These are phyloP conservation scores for Daldinia sp. DNA, from an alignment of 2,329 filamentous ascomycete genomes.

Conservation along the genomic window DNA sequence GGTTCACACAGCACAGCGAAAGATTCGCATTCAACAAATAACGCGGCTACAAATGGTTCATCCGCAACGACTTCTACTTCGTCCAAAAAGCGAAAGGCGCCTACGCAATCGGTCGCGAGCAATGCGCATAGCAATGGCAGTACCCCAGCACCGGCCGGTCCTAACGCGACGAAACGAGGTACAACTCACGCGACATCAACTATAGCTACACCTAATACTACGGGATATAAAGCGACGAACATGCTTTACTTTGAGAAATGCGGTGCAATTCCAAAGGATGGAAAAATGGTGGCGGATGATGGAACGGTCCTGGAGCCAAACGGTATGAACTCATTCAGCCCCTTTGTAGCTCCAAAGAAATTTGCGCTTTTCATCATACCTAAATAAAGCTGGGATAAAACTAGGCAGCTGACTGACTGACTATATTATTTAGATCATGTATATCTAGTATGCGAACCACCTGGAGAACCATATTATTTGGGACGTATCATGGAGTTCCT, in stretches of 20 bases:
- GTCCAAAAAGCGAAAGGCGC: slow-evolving; percentile 88
- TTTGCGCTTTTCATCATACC: slow-evolving; percentile 10
- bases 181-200: slow-evolving; percentile 32
- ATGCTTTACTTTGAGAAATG: slow-evolving; percentile 87
- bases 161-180: slow-evolving; percentile 43
- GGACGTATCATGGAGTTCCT: slow-evolving; percentile 99
- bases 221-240: slow-evolving; percentile 73
- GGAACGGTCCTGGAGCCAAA: slow-evolving; percentile 84
- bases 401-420: slow-evolving; percentile 9
- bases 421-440: slow-evolving; percentile 69
- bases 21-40: slow-evolving; percentile 42
- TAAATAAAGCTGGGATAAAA: slow-evolving; percentile 49
- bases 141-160: slow-evolving; percentile 39
- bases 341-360: background rate
- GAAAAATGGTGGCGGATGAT: slow-evolving; percentile 87
- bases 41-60: slow-evolving; percentile 35
- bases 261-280: slow-evolving; percentile 73
- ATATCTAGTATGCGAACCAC: slow-evolving; percentile 96
- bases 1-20: slow-evolving; percentile 42
- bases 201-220: slow-evolving; percentile 23
- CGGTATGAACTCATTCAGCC: slow-evolving; percentile 66
- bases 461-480: slow-evolving; percentile 96
- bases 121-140: slow-evolving; percentile 42
- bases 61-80: slow-evolving; percentile 45
- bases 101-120: slow-evolving; percentile 50